Evolutionary conservation across 1,284 basidiomycete species (phyloP).

Genomic region (Pseudomicrostroma phylloplanum): DNA sequence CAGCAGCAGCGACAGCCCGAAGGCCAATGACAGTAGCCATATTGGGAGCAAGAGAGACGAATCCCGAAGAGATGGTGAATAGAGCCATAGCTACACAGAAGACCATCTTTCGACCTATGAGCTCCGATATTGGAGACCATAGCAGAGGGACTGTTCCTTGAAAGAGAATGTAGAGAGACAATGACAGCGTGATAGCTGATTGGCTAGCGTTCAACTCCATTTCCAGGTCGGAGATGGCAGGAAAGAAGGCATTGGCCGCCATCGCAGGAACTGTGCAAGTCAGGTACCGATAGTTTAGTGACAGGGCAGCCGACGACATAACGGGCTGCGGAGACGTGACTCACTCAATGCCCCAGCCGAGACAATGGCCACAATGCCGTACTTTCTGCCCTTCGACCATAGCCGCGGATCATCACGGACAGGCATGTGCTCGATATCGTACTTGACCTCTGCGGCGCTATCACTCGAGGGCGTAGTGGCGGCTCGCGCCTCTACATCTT

Average conservation of each 20-base stretch:
- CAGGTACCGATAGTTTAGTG: no score
- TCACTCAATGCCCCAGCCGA: slow-evolving; percentile 57
- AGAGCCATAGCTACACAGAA: slow-evolving; percentile 14
- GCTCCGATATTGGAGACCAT: slow-evolving; percentile 69
- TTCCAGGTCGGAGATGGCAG: slow-evolving; percentile 65
- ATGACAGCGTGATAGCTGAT: slow-evolving; percentile 64
- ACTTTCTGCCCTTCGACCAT: slow-evolving; percentile 67
- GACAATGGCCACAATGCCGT: slow-evolving; percentile 58
- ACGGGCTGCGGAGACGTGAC: no score
- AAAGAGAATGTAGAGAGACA: slow-evolving; percentile 72
- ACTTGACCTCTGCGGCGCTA: no score
- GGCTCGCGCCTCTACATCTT: no score
- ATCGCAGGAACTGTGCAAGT: slow-evolving; percentile 59
- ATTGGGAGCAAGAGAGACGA: slow-evolving; percentile 7
- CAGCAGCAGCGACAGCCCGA: slow-evolving; percentile 12
- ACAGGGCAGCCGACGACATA: no score
- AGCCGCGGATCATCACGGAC: slow-evolving; percentile 70
- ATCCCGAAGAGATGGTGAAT: slow-evolving; percentile 13
- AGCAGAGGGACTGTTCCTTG: slow-evolving; percentile 65
- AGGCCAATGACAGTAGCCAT: slow-evolving; percentile 17
- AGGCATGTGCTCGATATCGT: slow-evolving; percentile 63
- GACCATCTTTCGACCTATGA: slow-evolving; percentile 54
- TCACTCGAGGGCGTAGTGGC: no score
- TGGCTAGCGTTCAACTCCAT: slow-evolving; percentile 62
- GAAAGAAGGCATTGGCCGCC: slow-evolving; percentile 54